phyloP scores from a whole-genome alignment of 768 basidiomycete genomes.

The Mycena capillaripes region DNA sequence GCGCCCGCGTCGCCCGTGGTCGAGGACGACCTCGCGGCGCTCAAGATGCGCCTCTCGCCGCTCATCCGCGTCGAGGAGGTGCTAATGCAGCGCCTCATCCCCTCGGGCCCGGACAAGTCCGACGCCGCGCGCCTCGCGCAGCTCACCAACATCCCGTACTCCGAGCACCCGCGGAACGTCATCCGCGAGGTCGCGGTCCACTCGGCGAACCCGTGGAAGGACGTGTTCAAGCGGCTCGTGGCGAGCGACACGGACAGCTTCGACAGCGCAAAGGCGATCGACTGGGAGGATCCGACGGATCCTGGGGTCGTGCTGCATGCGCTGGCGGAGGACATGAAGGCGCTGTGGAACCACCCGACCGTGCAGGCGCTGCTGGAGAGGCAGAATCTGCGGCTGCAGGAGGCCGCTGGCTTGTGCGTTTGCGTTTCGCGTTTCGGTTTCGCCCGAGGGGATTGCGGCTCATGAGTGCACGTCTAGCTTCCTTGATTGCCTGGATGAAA shows the following conservation, averaged over 20 bases:
- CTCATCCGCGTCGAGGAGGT: slow-evolving; percentile 74
- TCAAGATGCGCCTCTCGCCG: slow-evolving; percentile 72
- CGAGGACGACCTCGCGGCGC: slow-evolving; percentile 53
- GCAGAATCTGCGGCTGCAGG: slow-evolving; percentile 72
- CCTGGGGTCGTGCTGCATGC: slow-evolving; percentile 70
- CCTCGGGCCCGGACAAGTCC: slow-evolving; percentile 53
- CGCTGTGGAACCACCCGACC: slow-evolving; percentile 72
- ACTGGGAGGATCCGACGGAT: slow-evolving; percentile 66
- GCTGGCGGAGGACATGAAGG: slow-evolving; percentile 74
- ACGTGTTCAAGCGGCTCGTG: slow-evolving; percentile 55
- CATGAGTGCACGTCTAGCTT: slow-evolving; percentile 68
- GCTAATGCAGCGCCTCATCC: slow-evolving; percentile 70
- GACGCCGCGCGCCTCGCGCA: slow-evolving; percentile 45
- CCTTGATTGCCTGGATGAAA: slow-evolving; percentile 74
- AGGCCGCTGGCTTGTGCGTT: slow-evolving; percentile 81
- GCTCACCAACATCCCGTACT: slow-evolving; percentile 38
- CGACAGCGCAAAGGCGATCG: slow-evolving; percentile 49
- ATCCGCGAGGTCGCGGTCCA: slow-evolving; percentile 68
- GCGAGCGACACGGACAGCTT: slow-evolving; percentile 44
- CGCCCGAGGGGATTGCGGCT: neutral
- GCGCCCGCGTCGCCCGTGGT: slow-evolving; percentile 37
- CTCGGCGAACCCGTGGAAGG: slow-evolving; percentile 66
- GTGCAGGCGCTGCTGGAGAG: slow-evolving; percentile 64
- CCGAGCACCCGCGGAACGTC: slow-evolving; percentile 43
- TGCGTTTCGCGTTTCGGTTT: neutral